A percentile compares a stretch with the other conserved stretches of the same genome.
Evolutionary conservation across 805 yeast genomes (phyloP).

Genomic region (Kodamaea kaohsiungensis): DNA sequence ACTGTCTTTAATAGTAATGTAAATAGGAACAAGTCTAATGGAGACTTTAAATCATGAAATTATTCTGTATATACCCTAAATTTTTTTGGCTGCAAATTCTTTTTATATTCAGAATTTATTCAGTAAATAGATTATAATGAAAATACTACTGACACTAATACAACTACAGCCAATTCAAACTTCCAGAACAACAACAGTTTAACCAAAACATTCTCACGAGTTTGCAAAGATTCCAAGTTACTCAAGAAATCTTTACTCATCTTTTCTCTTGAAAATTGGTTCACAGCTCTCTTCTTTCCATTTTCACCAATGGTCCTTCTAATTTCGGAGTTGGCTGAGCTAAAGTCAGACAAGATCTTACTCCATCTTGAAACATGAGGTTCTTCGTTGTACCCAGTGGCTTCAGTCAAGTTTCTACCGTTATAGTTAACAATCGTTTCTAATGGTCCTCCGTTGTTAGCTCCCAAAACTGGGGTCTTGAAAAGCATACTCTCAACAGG

Average conservation of each 20-base stretch:
- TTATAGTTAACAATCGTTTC: conserved; percentile 60
- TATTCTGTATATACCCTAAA: too few relatives aligned
- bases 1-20: too few relatives aligned
- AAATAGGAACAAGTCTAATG: not conserved
- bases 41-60: too few relatives aligned
- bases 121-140: conserved; percentile 1
- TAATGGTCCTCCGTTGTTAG: conserved; percentile 88
- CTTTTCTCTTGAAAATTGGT: conserved; percentile 46
- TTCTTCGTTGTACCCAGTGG: conserved; percentile 66
- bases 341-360: conserved; percentile 44
- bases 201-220: not conserved
- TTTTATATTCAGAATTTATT: not conserved
- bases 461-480: conserved; percentile 82
- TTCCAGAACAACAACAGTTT: conserved; percentile 13
- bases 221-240: conserved; percentile 11
- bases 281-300: conserved; percentile 37
- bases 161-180: conserved; percentile 8
- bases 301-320: conserved; percentile 33
- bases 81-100: not conserved
- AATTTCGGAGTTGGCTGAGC: conserved; percentile 18
- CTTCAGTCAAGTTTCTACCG: conserved; percentile 28
- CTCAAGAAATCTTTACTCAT: conserved; percentile 37
- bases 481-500: conserved; percentile 93
- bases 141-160: not conserved
- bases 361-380: conserved; percentile 57